Evolutionary conservation across 768 basidiomycete species (phyloP), one percentile per base, ranked within the genome.

Genomic region (Floccularia luteovirens): DNA sequence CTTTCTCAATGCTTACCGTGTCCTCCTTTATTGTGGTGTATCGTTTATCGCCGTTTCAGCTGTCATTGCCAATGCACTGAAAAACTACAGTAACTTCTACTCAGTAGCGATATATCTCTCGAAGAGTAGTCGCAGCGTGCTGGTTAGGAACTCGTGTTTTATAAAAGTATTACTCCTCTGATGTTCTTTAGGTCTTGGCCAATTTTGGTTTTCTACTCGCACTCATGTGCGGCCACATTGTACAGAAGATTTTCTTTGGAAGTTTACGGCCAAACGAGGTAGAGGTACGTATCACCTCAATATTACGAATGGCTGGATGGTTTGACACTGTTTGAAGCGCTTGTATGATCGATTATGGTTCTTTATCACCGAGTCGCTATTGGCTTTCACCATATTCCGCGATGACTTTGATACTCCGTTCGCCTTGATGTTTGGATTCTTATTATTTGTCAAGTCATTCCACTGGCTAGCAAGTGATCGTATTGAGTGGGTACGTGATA

Each of bases 281-380:
- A 31, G 94, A 99, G 79, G 94, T 90, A 55, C 34, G 75, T 56
- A 7, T n/a, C 31, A 16, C 13, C 24, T 27, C 5, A 24, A 25
- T 21, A 4, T 33, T 24, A 38, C 13, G 30, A n/a, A n/a, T n/a
- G n/a, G n/a, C n/a, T 20, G 16, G 10, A 31, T 4, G 13, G 24
- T 22, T 32, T 34, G 37, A 23, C 21, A 19, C 16, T 14, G 19
- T 14, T 10, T 8, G 23, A 13, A 99, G 94, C 84, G 93, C 21
- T 71, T 99, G 1, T 96, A 97, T 58, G 94, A 98, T 56, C 75
- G 90, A 47, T 75, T 90, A 22, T 98, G 96, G 94, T 92, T 93
- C 66, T 96, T 96, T 63, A 76, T 98, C 36, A 98, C 96, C 1
- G 96, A 99, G 58, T 93, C 90, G 5, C 69, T 99, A 24, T 68